Base-by-base conservation (phyloP, 2,329 filamentous ascomycete species). In the Xylaria sp. region DNA sequence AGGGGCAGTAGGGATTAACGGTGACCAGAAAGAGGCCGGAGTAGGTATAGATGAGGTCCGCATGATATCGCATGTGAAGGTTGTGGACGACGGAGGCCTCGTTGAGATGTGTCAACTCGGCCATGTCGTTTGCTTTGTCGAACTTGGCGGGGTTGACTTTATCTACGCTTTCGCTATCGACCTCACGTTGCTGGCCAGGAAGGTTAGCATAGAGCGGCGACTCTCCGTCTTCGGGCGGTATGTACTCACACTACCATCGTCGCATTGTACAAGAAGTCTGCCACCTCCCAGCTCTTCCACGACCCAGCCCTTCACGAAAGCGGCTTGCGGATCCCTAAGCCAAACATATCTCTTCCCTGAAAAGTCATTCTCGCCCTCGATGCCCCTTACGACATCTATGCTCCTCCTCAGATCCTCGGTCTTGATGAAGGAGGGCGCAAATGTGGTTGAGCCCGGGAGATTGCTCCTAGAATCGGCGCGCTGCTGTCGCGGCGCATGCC, bases 111-210 rank as follows among this genome's bases (percentile, higher is more conserved):
- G 96, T 99, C 76, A 99, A 86, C 79, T 99, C 96, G 27, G 96
- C 96, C 96, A 99, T 99, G 80, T 99, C 96, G 82, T 96, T 94
- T 71, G 95, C 95, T 81, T 97, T 99, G 86, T 99, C 96, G 82
- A 99, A 99, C 79, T 99, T 99, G 76, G 95, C 95, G 53, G 96
- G 96, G 81, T 99, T 99, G 83, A 99, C 96, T 81, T 97, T 98
- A 85, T 99, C 96, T 72, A 97, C 94, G 74, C 89, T 91, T 74
- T 98, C 94, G 58, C 87, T 82, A 72, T 95, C 90, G 57, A 96
- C 90, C 77, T 97, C 92, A 72, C 93, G 90, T 88, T 97, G 93
- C 89, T 96, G 72, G 31, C 63, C 10, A 22, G 22, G 5, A 15
- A 17, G 10, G 42, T 70, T 45, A 36, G 49, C 67, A 49, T 61